Percentiles rank a stretch among this genome's conserved stretches.
Conservation (phyloP, 768 basidiomycete genomes). For the Suillus subalutaceus region DNA sequence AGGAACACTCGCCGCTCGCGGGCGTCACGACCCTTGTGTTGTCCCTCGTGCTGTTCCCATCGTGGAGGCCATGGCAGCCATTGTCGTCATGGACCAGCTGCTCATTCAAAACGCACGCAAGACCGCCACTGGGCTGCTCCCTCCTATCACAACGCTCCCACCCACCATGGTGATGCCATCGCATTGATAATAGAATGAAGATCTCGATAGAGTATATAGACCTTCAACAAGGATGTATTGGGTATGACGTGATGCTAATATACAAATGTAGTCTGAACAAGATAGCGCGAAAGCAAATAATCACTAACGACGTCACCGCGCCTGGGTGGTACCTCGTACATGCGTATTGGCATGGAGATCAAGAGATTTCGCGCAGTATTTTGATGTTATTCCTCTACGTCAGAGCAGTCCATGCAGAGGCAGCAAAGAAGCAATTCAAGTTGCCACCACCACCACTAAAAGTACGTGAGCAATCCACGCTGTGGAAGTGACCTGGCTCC, state of each 20-base stretch:
- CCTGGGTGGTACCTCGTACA: not conserved
- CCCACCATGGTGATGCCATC: slow-evolving; percentile 85
- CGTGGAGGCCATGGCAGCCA: slow-evolving; percentile 95
- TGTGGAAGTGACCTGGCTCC: slow-evolving; percentile 26
- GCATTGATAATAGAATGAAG: slow-evolving; percentile 20
- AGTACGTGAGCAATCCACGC: slow-evolving; percentile 8
- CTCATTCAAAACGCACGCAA: slow-evolving; percentile 86
- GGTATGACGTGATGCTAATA: slow-evolving; percentile 4
- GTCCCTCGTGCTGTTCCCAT: slow-evolving; percentile 97
- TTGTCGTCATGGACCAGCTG: slow-evolving; percentile 94
- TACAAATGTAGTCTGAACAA: slow-evolving; percentile 13
- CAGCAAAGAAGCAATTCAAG: slow-evolving; percentile 67
- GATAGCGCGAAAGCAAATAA: slow-evolving; percentile 19
- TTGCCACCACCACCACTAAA: slow-evolving; percentile 87
- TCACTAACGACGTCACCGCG: not conserved
- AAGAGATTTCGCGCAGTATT: not conserved
- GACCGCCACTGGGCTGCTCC: slow-evolving; percentile 75
- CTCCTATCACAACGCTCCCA: slow-evolving; percentile 85
- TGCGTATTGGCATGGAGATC: slow-evolving; percentile 1
- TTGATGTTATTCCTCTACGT: slow-evolving; percentile 46
- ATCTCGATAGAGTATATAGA: slow-evolving; percentile 3
- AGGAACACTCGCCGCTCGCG: slow-evolving; percentile 87
- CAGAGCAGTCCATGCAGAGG: slow-evolving; percentile 53
- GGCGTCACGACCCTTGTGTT: slow-evolving; percentile 96
- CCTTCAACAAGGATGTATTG: slow-evolving; percentile 10